Conservation (phyloP, 2,329 filamentous ascomycete genomes). For the Fusarium drepaniforme region DNA sequence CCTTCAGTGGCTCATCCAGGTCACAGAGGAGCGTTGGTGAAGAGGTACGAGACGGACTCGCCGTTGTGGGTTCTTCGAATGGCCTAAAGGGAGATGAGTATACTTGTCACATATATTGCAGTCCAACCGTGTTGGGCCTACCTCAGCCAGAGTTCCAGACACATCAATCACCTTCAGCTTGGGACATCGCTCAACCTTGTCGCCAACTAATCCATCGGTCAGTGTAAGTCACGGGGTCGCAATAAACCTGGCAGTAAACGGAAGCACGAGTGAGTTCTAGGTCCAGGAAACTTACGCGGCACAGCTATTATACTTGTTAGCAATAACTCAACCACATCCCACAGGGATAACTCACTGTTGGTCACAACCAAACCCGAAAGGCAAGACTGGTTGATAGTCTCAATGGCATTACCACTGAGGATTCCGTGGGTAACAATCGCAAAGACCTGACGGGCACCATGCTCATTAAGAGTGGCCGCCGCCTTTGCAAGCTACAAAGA, state of each 20-base stretch:
- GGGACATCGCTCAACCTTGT: slow-evolving; percentile 81
- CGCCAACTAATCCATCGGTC: slow-evolving; percentile 60
- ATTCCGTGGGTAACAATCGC: slow-evolving; percentile 96
- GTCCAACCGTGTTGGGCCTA: slow-evolving; percentile 34
- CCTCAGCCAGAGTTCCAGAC: slow-evolving; percentile 80
- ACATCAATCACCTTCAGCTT: slow-evolving; percentile 92
- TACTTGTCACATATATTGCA: neutral
- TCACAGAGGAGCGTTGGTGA: slow-evolving; percentile 69
- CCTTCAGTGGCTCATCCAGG: neutral
- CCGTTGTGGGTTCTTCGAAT: slow-evolving; percentile 77
- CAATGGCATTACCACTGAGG: slow-evolving; percentile 69
- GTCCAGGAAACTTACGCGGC: neutral
- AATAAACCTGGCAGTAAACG: neutral
- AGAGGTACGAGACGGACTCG: slow-evolving; percentile 73
- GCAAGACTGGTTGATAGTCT: slow-evolving; percentile 6
- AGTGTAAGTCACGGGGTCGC: neutral
- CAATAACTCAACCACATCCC: neutral
- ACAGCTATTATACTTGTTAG: neutral
- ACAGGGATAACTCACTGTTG: neutral
- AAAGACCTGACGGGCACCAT: slow-evolving; percentile 86
- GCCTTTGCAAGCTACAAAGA: slow-evolving; percentile 55
- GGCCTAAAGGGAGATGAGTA: slow-evolving; percentile 55
- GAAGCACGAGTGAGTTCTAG: neutral
- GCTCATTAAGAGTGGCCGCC: slow-evolving; percentile 84
- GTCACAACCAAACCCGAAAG: neutral